Evolutionary conservation across 1,284 basidiomycete species (phyloP).

Genomic region (Coniophora puteana): DNA sequence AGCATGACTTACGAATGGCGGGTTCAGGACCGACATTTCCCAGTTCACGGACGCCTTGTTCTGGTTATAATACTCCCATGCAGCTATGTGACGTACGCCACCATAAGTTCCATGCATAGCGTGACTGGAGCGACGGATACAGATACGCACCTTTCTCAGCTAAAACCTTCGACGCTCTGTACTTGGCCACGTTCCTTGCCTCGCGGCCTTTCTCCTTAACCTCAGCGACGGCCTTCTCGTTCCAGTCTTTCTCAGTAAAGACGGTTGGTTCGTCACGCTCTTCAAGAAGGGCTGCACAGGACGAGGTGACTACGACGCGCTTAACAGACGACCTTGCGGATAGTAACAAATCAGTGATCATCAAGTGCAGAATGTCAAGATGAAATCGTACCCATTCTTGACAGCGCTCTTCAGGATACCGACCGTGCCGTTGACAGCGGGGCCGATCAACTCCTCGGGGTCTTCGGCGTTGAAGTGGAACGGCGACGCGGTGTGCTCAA

Average conservation of each 20-base stretch:
- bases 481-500: constrained; percentile 53
- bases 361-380: background rate
- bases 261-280: constrained; percentile 17
- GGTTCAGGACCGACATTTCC: constrained; percentile 55
- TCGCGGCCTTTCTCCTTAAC: constrained; percentile 52
- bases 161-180: constrained; percentile 62
- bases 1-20: constrained; percentile 47
- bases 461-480: constrained; percentile 34
- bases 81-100: constrained; percentile 24
- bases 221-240: constrained; percentile 48
- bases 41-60: constrained; percentile 45
- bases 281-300: constrained; percentile 47
- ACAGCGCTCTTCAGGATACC: constrained; percentile 52
- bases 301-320: constrained; percentile 65
- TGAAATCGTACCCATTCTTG: constrained; percentile 41
- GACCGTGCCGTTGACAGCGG: constrained; percentile 61
- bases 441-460: constrained; percentile 50
- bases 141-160: constrained; percentile 52
- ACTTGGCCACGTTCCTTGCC: constrained; percentile 41
- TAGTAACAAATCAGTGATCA: too few relatives aligned
- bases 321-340: constrained; percentile 40
- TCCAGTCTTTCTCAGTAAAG: constrained; percentile 60
- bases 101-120: background rate
- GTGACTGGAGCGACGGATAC: background rate
- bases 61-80: constrained; percentile 56